Evolutionary conservation across 352 stramenopile species (phyloP), one percentile per base, ranked within the genome.

Genomic region (Phytophthora pistaciae): DNA sequence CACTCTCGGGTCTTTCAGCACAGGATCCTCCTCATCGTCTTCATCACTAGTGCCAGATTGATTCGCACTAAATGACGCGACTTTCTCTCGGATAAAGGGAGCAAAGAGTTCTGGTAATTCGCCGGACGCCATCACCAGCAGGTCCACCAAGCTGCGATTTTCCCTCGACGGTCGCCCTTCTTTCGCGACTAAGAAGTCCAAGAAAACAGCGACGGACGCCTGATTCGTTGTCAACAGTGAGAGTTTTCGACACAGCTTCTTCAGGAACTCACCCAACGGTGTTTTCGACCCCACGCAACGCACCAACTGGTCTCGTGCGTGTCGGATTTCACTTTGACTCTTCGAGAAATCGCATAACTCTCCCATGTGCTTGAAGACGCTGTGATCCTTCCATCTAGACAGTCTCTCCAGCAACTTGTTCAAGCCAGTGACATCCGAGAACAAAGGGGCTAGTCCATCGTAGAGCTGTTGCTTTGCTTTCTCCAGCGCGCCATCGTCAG

Each of bases 251-350:
- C 88, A 96, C n/a, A 97, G 55, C 29, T 85, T 92, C 72, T 95
- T 96, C 29, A 95, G 21, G 27, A 94, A 93, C 8, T 92, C 88
- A 5, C 90, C 88, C 5, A 96, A 66, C 10, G 80, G 73, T 1
- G 83, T 87, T 71, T 97, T 97, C 0, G 90, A 93, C 6, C 90
- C 90, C 27, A 95, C 83, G 40, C 82, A 74, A 56, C 92, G 93
- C 52, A 96, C 64, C 11, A 95, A 65, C n/a, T 88, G 74, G 72
- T 97, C 88, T 59, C 87, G 71, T 14, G 80, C 81, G 9, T 62
- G 72, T 13, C 88, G 83, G 21, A 75, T 75, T 3, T 91, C 85
- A n/a, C 68, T 23, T n/a, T 86, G 74, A 36, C 64, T 82, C 38
- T 79, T 83, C 2, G 82, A 80, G 23, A 74, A 78, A 38, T 90